Base-by-base conservation (phyloP, 192 early-diverging fungal species). In the Podila minutissima region DNA sequence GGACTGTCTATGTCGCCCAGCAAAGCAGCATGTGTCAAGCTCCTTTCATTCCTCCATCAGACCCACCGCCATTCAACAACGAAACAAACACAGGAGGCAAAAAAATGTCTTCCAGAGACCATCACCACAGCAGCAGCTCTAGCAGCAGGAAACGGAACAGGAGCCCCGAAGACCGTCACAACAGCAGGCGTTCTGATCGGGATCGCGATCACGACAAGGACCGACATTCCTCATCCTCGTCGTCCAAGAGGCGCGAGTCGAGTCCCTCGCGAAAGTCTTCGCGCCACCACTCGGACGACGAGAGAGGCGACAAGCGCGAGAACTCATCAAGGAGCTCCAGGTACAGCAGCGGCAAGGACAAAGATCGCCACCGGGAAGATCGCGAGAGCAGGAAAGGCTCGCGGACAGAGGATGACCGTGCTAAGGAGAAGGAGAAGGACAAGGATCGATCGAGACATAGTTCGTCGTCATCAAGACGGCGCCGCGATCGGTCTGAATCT, bases 141-240 rank as follows among this genome's bases (percentile, higher is more conserved):
- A 66, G 49, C 50, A 67, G 65, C 41, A 53, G 66, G 51, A 79
- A 79, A 61, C 69, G 75, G 17, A 70, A 79, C 59, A 62, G 75
- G 13, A 72, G 69, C 29, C 61, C 67, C 1, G 74, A 60, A 9
- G 62, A 46, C 48, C 9, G 57, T 3, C 33, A 61, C 1, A 63
- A 50, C 59, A 67, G 59, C 51, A 59, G 50, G 17, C 59, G 50
- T 1, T 68, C 66, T 5, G 64, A 74, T 53, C 66, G 41, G 46
- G 59, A 62, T 22, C 63, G 46, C 26, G 65, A 67, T 24, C 46
- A 51, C 24, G 66, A 51, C 12, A 46, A 46, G 41, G 41, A 46
- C 2, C 41, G 41, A 17, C 41, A 46, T 46, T 46, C 12, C 38
- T 41, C 50, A 51, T 59, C 48, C 49, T 28, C 63, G 32, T 62